These are phyloP conservation scores for Corrigiola litoralis DNA, from an alignment of 179 eudicot genomes.

Conservation along the genomic window DNA sequence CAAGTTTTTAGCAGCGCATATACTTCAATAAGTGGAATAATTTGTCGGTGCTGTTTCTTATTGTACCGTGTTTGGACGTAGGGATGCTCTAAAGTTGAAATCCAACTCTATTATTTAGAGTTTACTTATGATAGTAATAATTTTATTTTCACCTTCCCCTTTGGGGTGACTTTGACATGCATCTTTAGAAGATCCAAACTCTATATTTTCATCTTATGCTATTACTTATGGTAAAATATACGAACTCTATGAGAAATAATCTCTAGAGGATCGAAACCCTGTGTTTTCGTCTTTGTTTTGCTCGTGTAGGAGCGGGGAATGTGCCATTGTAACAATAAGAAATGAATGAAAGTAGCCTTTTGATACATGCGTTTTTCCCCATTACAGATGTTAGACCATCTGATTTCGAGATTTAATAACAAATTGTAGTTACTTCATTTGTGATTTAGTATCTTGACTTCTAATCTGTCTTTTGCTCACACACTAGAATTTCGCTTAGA, in stretches of 20 bases:
- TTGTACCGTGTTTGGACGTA: slow-evolving; percentile 78
- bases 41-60: slow-evolving; percentile 66
- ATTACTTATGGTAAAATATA: too few species aligned
- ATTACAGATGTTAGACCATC: neutral
- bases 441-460: neutral
- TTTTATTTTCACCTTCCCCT: too few species aligned
- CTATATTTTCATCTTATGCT: too few species aligned
- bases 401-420: neutral
- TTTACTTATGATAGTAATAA: too few species aligned
- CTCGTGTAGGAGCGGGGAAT: slow-evolving; percentile 34
- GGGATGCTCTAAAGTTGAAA: too few species aligned
- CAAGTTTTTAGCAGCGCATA: slow-evolving; percentile 74
- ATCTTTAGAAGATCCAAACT: too few species aligned
- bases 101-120: too few species aligned
- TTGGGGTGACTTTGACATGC: too few species aligned
- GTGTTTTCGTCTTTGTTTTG: slow-evolving; percentile 54
- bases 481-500: neutral
- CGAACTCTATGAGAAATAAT: too few species aligned
- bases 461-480: neutral
- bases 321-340: slow-evolving; percentile 34
- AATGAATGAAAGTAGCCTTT: slow-evolving; percentile 17
- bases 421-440: neutral
- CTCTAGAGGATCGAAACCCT: too few species aligned
- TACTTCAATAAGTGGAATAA: slow-evolving; percentile 73
- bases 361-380: neutral